phyloP scores from a whole-genome alignment of 164 flowering plant genomes.

The Cinnamomum micranthum region DNA sequence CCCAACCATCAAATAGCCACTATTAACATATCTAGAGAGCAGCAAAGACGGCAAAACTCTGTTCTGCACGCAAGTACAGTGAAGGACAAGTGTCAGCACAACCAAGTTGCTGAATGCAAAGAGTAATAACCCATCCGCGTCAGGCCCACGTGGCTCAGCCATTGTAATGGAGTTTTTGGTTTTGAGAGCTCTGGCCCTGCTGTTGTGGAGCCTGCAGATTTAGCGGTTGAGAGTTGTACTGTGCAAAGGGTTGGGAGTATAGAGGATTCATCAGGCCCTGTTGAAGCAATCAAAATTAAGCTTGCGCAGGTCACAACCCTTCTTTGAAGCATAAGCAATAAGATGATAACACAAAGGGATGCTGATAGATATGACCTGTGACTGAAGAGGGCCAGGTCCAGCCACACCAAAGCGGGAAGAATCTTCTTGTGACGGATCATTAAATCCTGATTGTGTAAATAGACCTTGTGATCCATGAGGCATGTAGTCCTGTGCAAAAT shows the following conservation, averaged over 20 bases:
- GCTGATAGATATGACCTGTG: slow-evolving; percentile 59
- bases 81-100: slow-evolving; percentile 61
- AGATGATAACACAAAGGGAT: neutral
- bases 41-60: slow-evolving; percentile 24
- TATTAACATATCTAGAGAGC: slow-evolving; percentile 8
- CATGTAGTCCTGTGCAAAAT: slow-evolving; percentile 70
- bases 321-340: neutral
- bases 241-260: slow-evolving; percentile 89
- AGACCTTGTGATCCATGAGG: slow-evolving; percentile 92
- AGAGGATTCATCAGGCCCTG: slow-evolving; percentile 93
- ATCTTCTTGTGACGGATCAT: slow-evolving; percentile 86
- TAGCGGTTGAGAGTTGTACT: slow-evolving; percentile 71
- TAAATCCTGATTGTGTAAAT: slow-evolving; percentile 86
- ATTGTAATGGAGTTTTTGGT: slow-evolving; percentile 74
- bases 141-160: slow-evolving; percentile 51
- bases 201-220: slow-evolving; percentile 60
- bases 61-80: slow-evolving; percentile 21
- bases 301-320: neutral
- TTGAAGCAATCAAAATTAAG: slow-evolving; percentile 6
- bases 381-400: slow-evolving; percentile 62
- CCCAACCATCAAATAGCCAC: neutral
- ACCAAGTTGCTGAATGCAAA: slow-evolving; percentile 65
- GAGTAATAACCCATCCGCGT: slow-evolving; percentile 59
- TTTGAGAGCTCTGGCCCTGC: slow-evolving; percentile 66
- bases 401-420: slow-evolving; percentile 68